Conservation (phyloP, 73 alveolate genomes). For the Effrenium voratum region DNA sequence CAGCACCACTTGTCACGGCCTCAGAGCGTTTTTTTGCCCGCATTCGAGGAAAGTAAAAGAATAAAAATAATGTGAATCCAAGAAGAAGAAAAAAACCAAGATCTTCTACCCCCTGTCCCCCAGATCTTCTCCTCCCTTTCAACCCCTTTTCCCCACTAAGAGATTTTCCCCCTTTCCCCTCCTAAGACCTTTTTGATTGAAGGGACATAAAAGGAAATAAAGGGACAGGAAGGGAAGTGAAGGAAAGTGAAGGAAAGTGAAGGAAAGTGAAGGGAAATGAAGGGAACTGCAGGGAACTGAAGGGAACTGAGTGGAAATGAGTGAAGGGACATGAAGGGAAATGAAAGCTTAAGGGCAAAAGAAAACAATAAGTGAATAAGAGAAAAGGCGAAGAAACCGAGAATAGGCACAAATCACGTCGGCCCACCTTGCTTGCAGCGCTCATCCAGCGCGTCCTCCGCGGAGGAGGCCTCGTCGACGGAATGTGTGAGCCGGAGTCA, state of each 20-base stretch:
- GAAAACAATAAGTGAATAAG: neutral
- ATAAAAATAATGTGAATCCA: too few species aligned
- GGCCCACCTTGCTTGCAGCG: conserved; percentile 76
- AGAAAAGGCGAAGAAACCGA: neutral
- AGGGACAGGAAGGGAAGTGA: too few species aligned
- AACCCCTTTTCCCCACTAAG: too few species aligned
- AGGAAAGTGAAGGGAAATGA: too few species aligned
- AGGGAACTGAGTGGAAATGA: neutral
- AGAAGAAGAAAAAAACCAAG: too few species aligned
- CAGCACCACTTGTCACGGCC: conserved; percentile 94
- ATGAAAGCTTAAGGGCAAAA: neutral
- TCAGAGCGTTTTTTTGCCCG: neutral
- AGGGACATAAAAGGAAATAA: too few species aligned
- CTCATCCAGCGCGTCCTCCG: conserved; percentile 91
- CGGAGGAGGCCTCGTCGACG: conserved; percentile 78
- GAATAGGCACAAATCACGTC: neutral
- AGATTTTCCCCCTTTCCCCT: too few species aligned
- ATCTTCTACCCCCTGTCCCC: too few species aligned
- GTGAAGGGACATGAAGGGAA: neutral
- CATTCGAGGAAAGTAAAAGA: neutral
- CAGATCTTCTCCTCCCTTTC: too few species aligned
- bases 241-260: too few species aligned
- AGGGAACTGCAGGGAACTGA: neutral
- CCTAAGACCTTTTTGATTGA: too few species aligned
- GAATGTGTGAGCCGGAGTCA: too few species aligned